Base-by-base conservation (phyloP, 179 eudicot genomes). In the Beta lomatogona region DNA sequence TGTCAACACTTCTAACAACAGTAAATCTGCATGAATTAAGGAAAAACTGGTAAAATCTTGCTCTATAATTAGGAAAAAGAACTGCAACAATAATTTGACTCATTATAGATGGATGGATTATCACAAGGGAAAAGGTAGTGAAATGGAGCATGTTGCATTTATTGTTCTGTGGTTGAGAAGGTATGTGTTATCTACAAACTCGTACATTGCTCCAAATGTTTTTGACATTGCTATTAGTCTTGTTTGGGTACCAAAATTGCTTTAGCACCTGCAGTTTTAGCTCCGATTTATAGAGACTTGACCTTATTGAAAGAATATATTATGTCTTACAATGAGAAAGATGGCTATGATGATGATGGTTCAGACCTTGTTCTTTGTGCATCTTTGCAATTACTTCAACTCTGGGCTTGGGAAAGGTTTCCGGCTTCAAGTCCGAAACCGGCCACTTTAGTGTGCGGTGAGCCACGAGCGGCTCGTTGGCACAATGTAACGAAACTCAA, bases 91-190 rank as follows among this genome's bases (percentile, higher is more conserved):
- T n/a, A 59, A 4, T 15, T 28, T 48, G 21, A 22, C n/a, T 8
- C 71, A 31, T 21, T 0, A 9, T 19, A 36, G 48, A 18, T 85
- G 87, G 84, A 48, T 85, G 77, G 55, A 85, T 7, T 36, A 77
- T 57, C 89, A 83, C 74, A 87, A 75, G 82, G 86, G 75, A 0
- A 81, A 54, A 41, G 85, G 82, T 8, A 67, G 81, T 18, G 81
- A 84, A 19, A 4, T 84, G 1, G 91, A 87, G 67, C 89, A 91
- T 48, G 87, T 67, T 46, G 92, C 85, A 11, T 83, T 89, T 82
- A 82, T 89, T 21, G 64, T 86, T 9, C 50, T 86, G 22, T 91
- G 92, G 90, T 58, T 91, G 15, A 89, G 89, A 0, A 85, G 88
- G 86, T 84, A 73, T 76, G 90, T 91, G 18, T 83, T 89, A 3